Base-by-base conservation (phyloP, 1,284 basidiomycete species). In the Malassezia japonica region DNA sequence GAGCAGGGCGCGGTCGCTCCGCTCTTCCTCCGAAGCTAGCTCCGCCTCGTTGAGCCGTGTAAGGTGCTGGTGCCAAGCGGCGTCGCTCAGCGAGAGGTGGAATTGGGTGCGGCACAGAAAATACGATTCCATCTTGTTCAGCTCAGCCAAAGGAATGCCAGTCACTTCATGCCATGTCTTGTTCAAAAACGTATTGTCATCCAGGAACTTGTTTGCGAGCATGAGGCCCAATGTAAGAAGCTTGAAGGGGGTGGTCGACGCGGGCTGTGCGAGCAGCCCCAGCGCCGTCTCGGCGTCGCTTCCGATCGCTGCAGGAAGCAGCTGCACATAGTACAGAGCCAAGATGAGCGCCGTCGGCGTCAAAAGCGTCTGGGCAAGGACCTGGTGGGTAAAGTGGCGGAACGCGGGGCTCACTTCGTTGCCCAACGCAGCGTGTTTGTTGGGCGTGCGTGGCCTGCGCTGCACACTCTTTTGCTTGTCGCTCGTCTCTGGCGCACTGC, bases 151-250 rank as follows among this genome's bases (percentile, higher is more conserved):
- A 16, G 70, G 67, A 16, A 72, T 72, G 7, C 70, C 67, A 0
- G 68, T 72, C n/a, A 72, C 68, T 41, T 72, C 70, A 48, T 64
- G 61, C 70, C 70, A 72, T 4, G 70, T 72, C 57, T 67, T 69
- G 59, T 70, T 70, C 46, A 67, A 56, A 54, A 72, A 72, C 2
- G 70, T 72, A 55, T 72, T 69, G 55, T 72, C 70, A 40, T 72
- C 70, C n/a, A 72, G 41, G 40, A 69, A 65, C 57, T 72, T 72
- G 59, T 70, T 72, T 44, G 67, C 64, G n/a, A 72, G 64, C 70
- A 72, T 72, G 51, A 72, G 53, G 20, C 70, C 70, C 5, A 72
- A 47, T 1, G 66, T 66, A 34, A 72, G 62, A 13, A 72, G 55
- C 59, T 72, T 72, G 60, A 72, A 72, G 1, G 70, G 70, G 35